Evolutionary conservation across 371 early-diverging fungal species (phyloP).

Genomic region (Chytridiales sp.): DNA sequence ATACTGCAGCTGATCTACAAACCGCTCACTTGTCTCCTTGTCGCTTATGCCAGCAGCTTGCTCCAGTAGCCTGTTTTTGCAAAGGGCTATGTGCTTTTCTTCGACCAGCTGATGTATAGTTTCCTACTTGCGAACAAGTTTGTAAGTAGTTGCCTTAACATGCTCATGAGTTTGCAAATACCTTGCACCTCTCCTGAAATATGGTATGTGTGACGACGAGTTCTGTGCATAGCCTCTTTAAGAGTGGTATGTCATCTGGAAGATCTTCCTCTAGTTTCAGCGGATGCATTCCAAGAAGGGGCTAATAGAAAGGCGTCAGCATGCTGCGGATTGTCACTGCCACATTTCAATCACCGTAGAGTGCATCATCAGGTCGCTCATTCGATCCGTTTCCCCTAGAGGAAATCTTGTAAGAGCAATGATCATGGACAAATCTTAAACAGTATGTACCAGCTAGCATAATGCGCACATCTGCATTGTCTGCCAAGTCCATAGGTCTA

Average conservation of each 20-base stretch:
- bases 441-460: slow-evolving; percentile 6
- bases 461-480: background rate
- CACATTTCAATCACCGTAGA: too few relatives aligned
- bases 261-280: slow-evolving; percentile 28
- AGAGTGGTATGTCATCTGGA: slow-evolving; percentile 27
- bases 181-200: slow-evolving; percentile 48
- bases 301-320: too few relatives aligned
- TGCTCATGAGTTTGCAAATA: slow-evolving; percentile 3
- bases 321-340: too few relatives aligned
- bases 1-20: slow-evolving; percentile 46
- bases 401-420: too few relatives aligned
- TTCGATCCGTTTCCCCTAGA: too few relatives aligned
- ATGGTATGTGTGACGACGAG: slow-evolving; percentile 32
- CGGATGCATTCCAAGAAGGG: too few relatives aligned
- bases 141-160: background rate
- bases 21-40: slow-evolving; percentile 38
- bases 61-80: slow-evolving; percentile 50
- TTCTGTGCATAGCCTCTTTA: slow-evolving; percentile 36
- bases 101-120: slow-evolving; percentile 47
- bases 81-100: slow-evolving; percentile 48
- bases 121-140: slow-evolving; percentile 31
- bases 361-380: too few relatives aligned
- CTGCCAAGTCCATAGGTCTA: slow-evolving; percentile 7
- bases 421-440: too few relatives aligned
- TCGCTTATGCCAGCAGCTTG: slow-evolving; percentile 43